Percentiles rank a stretch among this genome's conserved stretches.
Evolutionary conservation across 805 yeast species (phyloP).

Genomic region (Wickerhamiella spandovensis): DNA sequence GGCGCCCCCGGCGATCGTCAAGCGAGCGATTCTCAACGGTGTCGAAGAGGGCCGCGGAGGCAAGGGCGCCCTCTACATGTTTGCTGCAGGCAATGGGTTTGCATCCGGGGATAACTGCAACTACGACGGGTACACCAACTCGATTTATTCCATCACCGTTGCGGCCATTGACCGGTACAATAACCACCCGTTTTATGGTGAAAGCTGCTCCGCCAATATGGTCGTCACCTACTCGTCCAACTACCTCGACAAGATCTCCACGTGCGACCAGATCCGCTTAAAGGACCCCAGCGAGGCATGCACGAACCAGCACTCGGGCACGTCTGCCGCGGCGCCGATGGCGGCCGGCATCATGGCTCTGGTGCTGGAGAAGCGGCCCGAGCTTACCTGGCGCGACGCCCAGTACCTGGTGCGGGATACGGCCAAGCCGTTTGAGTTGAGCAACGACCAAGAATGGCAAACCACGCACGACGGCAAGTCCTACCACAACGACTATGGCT

Average conservation of each 20-base stretch:
- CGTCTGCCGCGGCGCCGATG: conserved; percentile 97
- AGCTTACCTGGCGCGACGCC: conserved; percentile 88
- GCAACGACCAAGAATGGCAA: conserved; percentile 59
- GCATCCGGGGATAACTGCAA: conserved; percentile 76
- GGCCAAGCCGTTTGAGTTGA: conserved; percentile 51
- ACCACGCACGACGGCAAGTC: conserved; percentile 48
- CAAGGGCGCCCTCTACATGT: conserved; percentile 81
- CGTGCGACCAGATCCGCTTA: conserved; percentile 34
- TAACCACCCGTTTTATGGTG: conserved; percentile 77
- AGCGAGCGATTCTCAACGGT: conserved; percentile 75
- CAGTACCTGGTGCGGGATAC: conserved; percentile 70
- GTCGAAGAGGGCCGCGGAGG: conserved; percentile 65
- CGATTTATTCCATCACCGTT: conserved; percentile 87
- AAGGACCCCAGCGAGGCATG: conserved; percentile 54
- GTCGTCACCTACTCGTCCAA: conserved; percentile 91
- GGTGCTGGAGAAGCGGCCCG: conserved; percentile 70
- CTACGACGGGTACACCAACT: conserved; percentile 93
- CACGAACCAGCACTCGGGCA: conserved; percentile 75
- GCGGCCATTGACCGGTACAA: conserved; percentile 87
- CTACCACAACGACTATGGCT: conserved; percentile 82
- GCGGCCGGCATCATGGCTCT: conserved; percentile 93
- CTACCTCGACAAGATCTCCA: conserved; percentile 74
- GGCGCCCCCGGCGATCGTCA: conserved; percentile 67
- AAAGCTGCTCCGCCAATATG: conserved; percentile 88
- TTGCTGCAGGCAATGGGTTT: conserved; percentile 95